phyloP scores from a whole-genome alignment of 2,329 filamentous ascomycete species.

The Penicillium polonicum region DNA sequence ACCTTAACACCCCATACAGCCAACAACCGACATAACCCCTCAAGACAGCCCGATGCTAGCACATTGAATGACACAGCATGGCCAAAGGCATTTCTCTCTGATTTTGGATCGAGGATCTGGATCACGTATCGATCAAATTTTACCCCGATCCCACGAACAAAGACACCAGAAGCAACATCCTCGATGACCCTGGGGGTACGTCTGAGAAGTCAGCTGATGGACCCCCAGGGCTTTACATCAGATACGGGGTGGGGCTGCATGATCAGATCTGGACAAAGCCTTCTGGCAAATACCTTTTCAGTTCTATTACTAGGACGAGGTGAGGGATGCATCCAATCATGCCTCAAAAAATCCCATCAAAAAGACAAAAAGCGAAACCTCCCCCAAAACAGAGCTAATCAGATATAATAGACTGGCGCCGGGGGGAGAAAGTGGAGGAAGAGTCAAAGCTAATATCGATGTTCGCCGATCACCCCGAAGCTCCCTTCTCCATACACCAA shows the following conservation, averaged over 20 bases:
- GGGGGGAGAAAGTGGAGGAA: conserved; percentile 55
- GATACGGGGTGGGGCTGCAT: conserved; percentile 99
- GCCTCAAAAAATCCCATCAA: not conserved
- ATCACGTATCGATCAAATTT: conserved; percentile 95
- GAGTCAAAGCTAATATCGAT: conserved; percentile 72
- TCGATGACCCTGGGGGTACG: conserved; percentile 81
- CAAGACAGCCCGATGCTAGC: conserved; percentile 1
- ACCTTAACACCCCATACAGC: not conserved
- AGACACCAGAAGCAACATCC: conserved; percentile 67
- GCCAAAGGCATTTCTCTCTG: conserved; percentile 81
- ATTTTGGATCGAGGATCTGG: conserved; percentile 92
- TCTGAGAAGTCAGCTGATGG: conserved; percentile 74
- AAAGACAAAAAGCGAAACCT: not conserved
- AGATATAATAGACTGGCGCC: conserved; percentile 67
- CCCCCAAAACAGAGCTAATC: conserved; percentile 21
- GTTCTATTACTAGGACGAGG: conserved; percentile 75
- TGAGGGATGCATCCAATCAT: conserved; percentile 32
- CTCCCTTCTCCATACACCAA: conserved; percentile 90
- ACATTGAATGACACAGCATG: conserved; percentile 48
- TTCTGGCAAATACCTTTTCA: conserved; percentile 81
- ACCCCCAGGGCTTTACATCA: conserved; percentile 80
- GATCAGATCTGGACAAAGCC: conserved; percentile 92
- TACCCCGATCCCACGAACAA: conserved; percentile 73
- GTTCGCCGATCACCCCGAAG: conserved; percentile 82
- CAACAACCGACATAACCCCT: not conserved